Percentiles rank a stretch among this genome's conserved stretches.
phyloP scores from a whole-genome alignment of 129 eudicot genomes.

The Erigeron canadensis region DNA sequence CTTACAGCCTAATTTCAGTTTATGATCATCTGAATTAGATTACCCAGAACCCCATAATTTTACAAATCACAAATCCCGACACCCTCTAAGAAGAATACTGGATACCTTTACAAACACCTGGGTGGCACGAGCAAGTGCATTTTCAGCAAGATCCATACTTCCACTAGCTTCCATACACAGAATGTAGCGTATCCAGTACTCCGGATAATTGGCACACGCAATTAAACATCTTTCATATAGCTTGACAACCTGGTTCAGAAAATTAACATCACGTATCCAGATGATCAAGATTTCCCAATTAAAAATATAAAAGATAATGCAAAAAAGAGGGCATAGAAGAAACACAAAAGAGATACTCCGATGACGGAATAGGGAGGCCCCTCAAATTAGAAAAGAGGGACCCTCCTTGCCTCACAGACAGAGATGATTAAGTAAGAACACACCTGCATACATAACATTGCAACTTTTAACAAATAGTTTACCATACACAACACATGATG shows the following conservation, averaged over 20 bases:
- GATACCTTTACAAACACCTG: slow-evolving; percentile 94
- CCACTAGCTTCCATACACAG: slow-evolving; percentile 89
- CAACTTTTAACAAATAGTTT: slow-evolving; percentile 66
- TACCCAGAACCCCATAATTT: no score
- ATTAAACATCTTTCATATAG: slow-evolving; percentile 93
- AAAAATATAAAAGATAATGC: slow-evolving; percentile 24
- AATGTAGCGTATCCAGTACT: slow-evolving; percentile 89
- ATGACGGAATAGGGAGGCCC: slow-evolving; percentile 96
- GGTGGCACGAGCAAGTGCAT: slow-evolving; percentile 98
- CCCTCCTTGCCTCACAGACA: slow-evolving; percentile 96
- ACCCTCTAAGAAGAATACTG: background rate
- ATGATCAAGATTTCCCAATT: background rate
- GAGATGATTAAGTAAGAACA: slow-evolving; percentile 95
- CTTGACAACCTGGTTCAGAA: slow-evolving; percentile 80
- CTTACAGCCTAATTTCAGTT: no score
- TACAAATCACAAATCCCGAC: no score
- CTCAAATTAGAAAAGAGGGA: slow-evolving; percentile 90
- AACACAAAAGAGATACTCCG: slow-evolving; percentile 89
- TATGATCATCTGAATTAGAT: no score
- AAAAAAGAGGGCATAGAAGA: slow-evolving; percentile 53
- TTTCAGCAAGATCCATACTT: slow-evolving; percentile 86
- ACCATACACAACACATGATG: slow-evolving; percentile 59
- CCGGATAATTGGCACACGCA: slow-evolving; percentile 96
- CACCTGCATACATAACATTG: slow-evolving; percentile 99
- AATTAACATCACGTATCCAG: slow-evolving; percentile 28